phyloP scores from a whole-genome alignment of 768 basidiomycete genomes.

The Podaxis rugospora region DNA sequence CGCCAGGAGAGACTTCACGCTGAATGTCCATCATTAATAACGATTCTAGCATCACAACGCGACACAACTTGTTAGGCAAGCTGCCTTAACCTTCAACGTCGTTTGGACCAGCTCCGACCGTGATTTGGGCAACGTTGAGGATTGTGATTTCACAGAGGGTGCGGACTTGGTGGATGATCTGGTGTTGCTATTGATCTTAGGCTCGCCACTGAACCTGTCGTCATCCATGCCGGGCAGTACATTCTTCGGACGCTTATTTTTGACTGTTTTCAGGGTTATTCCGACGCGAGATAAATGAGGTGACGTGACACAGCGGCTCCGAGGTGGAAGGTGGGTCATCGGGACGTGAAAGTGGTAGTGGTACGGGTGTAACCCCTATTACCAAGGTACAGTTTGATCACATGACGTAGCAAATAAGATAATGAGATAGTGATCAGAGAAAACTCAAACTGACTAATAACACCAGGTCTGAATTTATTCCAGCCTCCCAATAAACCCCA shows the following conservation, averaged over 20 bases:
- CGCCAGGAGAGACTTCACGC: too few relatives aligned
- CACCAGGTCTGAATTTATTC: neutral
- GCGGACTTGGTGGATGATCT: neutral
- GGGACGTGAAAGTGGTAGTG: too few relatives aligned
- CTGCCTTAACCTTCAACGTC: slow-evolving; percentile 39
- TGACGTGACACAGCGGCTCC: too few relatives aligned
- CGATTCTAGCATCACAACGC: slow-evolving; percentile 58
- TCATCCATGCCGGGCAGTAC: slow-evolving; percentile 2
- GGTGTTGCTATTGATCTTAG: neutral
- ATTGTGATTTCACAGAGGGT: neutral
- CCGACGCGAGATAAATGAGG: too few relatives aligned
- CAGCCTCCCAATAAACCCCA: neutral
- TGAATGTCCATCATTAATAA: slow-evolving; percentile 9
- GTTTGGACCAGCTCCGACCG: slow-evolving; percentile 8
- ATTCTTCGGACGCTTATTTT: neutral
- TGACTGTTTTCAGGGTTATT: too few relatives aligned
- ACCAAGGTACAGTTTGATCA: neutral
- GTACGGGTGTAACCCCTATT: neutral
- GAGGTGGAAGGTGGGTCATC: too few relatives aligned
- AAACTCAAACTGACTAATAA: neutral
- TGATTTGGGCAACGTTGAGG: slow-evolving; percentile 1
- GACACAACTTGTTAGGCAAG: slow-evolving; percentile 62
- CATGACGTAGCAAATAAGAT: neutral
- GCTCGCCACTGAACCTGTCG: neutral
- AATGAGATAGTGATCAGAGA: neutral